These are phyloP conservation scores for Aureobasidium sp. DNA, from an alignment of 2,329 filamentous ascomycete species.

Conservation along the genomic window DNA sequence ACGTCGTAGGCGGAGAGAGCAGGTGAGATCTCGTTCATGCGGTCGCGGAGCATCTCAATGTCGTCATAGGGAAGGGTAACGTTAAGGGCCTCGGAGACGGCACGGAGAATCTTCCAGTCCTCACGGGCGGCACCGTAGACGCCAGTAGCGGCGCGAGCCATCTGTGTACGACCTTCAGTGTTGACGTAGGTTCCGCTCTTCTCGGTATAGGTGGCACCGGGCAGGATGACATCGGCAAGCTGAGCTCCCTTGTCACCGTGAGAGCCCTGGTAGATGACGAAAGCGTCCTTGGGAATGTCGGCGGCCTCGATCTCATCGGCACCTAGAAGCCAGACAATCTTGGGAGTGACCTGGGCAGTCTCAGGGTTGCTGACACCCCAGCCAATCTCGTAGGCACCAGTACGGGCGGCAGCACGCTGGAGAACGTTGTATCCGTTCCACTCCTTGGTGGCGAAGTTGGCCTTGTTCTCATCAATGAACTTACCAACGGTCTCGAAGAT, in stretches of 20 bases:
- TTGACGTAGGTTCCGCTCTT: slow-evolving; percentile 95
- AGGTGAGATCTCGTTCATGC: slow-evolving; percentile 92
- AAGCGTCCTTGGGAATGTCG: slow-evolving; percentile 91
- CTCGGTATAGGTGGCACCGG: slow-evolving; percentile 92
- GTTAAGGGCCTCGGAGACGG: slow-evolving; percentile 86
- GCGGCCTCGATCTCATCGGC: slow-evolving; percentile 80
- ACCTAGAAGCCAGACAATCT: slow-evolving; percentile 94
- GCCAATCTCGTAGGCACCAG: slow-evolving; percentile 90
- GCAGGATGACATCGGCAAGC: slow-evolving; percentile 87
- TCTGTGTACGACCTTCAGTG: slow-evolving; percentile 92
- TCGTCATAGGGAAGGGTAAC: slow-evolving; percentile 87
- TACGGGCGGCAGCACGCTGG: slow-evolving; percentile 84
- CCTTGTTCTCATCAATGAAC: slow-evolving; percentile 89
- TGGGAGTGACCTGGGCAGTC: slow-evolving; percentile 77
- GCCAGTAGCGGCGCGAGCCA: slow-evolving; percentile 81
- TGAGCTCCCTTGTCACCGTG: slow-evolving; percentile 91
- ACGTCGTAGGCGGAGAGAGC: slow-evolving; percentile 84
- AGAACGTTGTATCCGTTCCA: slow-evolving; percentile 99
- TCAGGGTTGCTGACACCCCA: slow-evolving; percentile 78
- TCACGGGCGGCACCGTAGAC: slow-evolving; percentile 83
- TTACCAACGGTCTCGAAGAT: slow-evolving; percentile 84
- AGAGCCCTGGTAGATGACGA: slow-evolving; percentile 96
- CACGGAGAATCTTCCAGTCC: slow-evolving; percentile 98
- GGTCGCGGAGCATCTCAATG: slow-evolving; percentile 76
- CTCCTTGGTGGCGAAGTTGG: slow-evolving; percentile 77